phyloP scores from a whole-genome alignment of 2,329 filamentous ascomycete species.

The Fusarium oligoseptatum region DNA sequence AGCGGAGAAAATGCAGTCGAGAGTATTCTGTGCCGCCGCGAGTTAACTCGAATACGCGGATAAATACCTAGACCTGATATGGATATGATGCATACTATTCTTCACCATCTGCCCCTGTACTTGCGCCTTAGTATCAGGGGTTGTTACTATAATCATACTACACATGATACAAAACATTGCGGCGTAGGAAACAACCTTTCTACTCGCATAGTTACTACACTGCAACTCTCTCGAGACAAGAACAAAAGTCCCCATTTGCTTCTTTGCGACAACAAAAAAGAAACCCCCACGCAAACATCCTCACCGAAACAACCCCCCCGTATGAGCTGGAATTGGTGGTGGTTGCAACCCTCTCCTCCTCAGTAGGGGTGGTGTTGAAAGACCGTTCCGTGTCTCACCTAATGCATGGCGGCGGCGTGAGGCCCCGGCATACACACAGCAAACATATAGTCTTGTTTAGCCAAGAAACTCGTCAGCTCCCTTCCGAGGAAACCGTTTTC shows the following conservation, averaged over 20 bases:
- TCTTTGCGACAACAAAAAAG: neutral
- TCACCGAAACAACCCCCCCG: neutral
- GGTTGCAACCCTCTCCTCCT: neutral
- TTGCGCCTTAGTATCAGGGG: neutral
- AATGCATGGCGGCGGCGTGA: slow-evolving; percentile 1
- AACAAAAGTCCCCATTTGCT: neutral
- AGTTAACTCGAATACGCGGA: neutral
- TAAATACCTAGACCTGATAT: neutral
- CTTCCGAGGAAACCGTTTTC: neutral
- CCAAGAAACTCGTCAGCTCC: neutral
- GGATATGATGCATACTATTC: neutral
- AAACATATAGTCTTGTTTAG: neutral
- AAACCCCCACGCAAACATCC: neutral
- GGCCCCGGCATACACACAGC: neutral
- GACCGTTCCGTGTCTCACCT: neutral
- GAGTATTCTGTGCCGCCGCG: neutral
- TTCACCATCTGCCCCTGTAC: neutral
- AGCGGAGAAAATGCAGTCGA: neutral
- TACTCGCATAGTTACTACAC: neutral
- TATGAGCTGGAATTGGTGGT: neutral
- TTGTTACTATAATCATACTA: neutral
- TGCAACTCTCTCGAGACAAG: neutral
- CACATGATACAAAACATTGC: neutral
- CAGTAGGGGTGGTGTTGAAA: neutral
- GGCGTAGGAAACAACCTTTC: neutral